phyloP scores from a whole-genome alignment of 441 rosid species.

The Rhodomyrtus psidioides region DNA sequence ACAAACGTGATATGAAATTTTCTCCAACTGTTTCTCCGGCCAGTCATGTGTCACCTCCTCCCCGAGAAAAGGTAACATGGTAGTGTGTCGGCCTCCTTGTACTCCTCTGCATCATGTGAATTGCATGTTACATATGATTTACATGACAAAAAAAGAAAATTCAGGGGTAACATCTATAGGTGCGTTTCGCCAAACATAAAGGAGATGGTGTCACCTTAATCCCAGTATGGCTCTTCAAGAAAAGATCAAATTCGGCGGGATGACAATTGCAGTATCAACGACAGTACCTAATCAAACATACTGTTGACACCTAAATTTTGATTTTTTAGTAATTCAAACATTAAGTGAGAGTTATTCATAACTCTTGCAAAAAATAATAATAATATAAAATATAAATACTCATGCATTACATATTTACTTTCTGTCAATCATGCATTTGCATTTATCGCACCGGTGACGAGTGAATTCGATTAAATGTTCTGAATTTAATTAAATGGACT shows the following conservation, averaged over 20 bases:
- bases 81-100: slow-evolving; percentile 71
- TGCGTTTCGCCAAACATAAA: neutral
- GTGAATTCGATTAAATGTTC: no score
- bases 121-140: neutral
- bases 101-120: slow-evolving; percentile 52
- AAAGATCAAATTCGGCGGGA: slow-evolving; percentile 64
- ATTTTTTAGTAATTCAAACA: no score
- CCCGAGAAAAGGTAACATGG: slow-evolving; percentile 44
- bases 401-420: no score
- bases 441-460: no score
- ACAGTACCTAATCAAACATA: slow-evolving; percentile 47
- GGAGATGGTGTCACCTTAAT: slow-evolving; percentile 33
- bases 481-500: no score
- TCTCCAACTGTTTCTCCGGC: neutral
- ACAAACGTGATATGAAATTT: neutral
- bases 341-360: no score
- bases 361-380: no score
- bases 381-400: no score
- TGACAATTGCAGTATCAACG: slow-evolving; percentile 70
- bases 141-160: neutral
- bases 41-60: neutral
- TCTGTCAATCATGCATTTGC: no score
- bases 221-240: slow-evolving; percentile 69
- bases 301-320: no score
- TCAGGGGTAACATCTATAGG: no score